phyloP scores from a whole-genome alignment of 2,329 filamentous ascomycete genomes.

The Alternaria sp. region DNA sequence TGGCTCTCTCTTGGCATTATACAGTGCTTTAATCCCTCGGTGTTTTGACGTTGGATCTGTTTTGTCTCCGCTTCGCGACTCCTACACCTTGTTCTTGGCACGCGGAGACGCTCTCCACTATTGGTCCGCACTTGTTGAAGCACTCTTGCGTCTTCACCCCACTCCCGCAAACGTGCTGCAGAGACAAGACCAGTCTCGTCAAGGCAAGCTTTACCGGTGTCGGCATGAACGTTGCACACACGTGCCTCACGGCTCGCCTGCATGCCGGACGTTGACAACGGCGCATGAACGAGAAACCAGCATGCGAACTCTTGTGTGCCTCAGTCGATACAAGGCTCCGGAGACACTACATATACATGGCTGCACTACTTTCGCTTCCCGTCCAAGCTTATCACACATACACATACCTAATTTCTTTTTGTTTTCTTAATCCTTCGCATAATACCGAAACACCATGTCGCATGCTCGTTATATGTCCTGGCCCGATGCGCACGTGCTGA shows the following conservation, averaged over 20 bases:
- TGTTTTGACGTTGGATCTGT: slow-evolving; percentile 44
- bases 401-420: slow-evolving; percentile 41
- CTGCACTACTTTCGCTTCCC: slow-evolving; percentile 31
- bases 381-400: slow-evolving; percentile 39
- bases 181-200: slow-evolving; percentile 47
- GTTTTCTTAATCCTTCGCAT: slow-evolving; percentile 19
- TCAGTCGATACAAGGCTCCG: slow-evolving; percentile 14
- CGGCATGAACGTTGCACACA: slow-evolving; percentile 38
- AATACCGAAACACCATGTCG: slow-evolving; percentile 37
- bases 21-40: slow-evolving; percentile 37
- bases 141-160: slow-evolving; percentile 22
- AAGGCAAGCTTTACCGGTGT: slow-evolving; percentile 25
- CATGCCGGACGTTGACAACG: slow-evolving; percentile 36
- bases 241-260: slow-evolving; percentile 34
- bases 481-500: slow-evolving; percentile 46
- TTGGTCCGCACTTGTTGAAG: slow-evolving; percentile 28
- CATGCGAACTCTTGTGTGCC: slow-evolving; percentile 20
- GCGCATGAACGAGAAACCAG: slow-evolving; percentile 33
- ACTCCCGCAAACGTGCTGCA: slow-evolving; percentile 32
- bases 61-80: slow-evolving; percentile 44
- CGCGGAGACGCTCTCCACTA: slow-evolving; percentile 18
- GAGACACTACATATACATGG: slow-evolving; percentile 47
- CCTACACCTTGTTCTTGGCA: slow-evolving; percentile 35
- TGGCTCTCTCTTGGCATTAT: slow-evolving; percentile 26
- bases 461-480: slow-evolving; percentile 48